Evolutionary conservation across 1,284 basidiomycete species (phyloP), one percentile per base, ranked within the genome.

Genomic region (Cutaneotrichosporon cyanovorans): DNA sequence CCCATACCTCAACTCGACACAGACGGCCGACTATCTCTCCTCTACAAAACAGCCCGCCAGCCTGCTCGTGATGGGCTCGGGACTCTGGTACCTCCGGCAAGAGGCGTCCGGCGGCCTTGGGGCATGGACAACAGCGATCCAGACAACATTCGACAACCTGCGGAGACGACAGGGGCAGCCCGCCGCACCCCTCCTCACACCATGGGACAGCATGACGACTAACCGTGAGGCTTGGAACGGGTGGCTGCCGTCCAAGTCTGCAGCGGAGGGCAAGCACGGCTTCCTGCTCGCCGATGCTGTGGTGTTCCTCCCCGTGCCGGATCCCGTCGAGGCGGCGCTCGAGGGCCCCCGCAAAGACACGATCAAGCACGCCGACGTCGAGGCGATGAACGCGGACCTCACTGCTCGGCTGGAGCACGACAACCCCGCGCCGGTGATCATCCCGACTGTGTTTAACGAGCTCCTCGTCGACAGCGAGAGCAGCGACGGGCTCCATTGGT

Each of bases 351-450:
- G 86, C 50, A 78, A 80, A 7, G 62, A 72, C 38, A 82, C 80
- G 10, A 86, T 91, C 75, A 77, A 78, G 42, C 75, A 79, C 21
- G 77, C 81, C 20, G 85, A 89, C 60, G 82, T 89, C 48, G 84
- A 88, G 59, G 85, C 84, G 22, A 88, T 91, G 85, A 90, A 91
- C 66, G 82, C 83, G 3, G 84, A 87, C 65, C 74, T 91, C 33
- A 75, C 75, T 45, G 84, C 86, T 60, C 79, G 85, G 35, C 77
- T 87, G 22, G 30, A 75, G 75, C 61, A 65, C 40, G 53, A 66
- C 22, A 52, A 61, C 48, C 58, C 61, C 37, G 68, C 72, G 6
- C 77, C 78, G 1, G 73, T 85, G 31, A 75, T 78, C 19, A 72
- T 89, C 20, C 84, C 86, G 14, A 73, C 78, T 30, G 84, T 83